These are phyloP conservation scores for Serendipita sp. DNA, from an alignment of 768 basidiomycete species.

Conservation along the genomic window DNA sequence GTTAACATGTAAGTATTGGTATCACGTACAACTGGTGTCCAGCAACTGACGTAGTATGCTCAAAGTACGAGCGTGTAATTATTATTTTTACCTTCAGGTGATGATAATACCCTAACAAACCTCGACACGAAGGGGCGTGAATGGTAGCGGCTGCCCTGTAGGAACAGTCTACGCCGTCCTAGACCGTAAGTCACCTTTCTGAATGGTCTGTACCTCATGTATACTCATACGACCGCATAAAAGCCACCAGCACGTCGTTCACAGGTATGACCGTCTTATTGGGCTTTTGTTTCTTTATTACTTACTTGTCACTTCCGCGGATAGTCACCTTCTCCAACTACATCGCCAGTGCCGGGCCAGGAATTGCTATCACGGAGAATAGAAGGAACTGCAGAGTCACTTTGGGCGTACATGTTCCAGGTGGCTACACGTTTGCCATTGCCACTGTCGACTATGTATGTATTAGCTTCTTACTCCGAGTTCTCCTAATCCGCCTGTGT, in stretches of 20 bases:
- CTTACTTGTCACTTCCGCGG: neutral
- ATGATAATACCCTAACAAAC: neutral
- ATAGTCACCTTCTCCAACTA: neutral
- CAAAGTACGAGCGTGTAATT: neutral
- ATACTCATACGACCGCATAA: neutral
- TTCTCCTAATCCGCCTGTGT: too few relatives aligned
- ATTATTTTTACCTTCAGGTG: neutral
- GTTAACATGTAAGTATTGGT: neutral
- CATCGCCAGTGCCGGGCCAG: neutral
- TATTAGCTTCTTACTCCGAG: neutral
- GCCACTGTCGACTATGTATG: slow-evolving; percentile 1
- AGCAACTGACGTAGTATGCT: too few relatives aligned
- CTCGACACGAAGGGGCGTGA: neutral
- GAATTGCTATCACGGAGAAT: neutral
- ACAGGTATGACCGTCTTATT: neutral
- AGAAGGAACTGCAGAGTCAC: neutral
- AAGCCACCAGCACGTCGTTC: neutral
- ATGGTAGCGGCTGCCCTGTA: neutral
- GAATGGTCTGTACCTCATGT: too few relatives aligned
- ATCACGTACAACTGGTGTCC: neutral
- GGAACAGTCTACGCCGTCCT: neutral
- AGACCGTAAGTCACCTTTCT: neutral
- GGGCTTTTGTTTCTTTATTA: neutral
- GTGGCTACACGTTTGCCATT: neutral
- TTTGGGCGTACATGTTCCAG: neutral